phyloP scores from a whole-genome alignment of 2,329 filamentous ascomycete species.

The Pseudogymnoascus sp. region DNA sequence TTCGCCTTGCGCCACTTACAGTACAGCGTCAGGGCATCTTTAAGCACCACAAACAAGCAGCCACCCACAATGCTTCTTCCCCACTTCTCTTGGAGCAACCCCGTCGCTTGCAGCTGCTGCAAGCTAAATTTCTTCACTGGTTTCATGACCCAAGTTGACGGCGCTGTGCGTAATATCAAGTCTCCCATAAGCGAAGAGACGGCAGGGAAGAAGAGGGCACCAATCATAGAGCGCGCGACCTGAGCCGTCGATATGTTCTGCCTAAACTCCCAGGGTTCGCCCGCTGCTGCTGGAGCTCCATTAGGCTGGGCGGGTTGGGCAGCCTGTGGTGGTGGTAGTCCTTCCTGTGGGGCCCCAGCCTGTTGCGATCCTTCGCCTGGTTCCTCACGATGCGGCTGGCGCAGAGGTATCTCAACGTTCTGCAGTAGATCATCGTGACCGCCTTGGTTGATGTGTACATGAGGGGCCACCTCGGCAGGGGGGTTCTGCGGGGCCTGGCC shows the following conservation, averaged over 20 bases:
- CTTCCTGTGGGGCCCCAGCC: not conserved
- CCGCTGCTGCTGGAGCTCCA: not conserved
- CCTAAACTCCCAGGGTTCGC: conserved; percentile 18
- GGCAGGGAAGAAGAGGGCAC: conserved; percentile 71
- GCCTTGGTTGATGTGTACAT: not conserved
- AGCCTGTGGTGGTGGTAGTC: not conserved
- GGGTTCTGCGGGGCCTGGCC: not conserved
- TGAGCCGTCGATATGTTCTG: conserved; percentile 41
- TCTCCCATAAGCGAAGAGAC: conserved; percentile 76
- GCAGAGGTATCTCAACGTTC: not conserved
- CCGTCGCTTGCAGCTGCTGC: conserved; percentile 40
- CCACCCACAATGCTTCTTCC: conserved; percentile 84
- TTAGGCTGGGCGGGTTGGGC: not conserved
- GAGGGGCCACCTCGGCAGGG: not conserved
- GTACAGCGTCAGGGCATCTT: conserved; percentile 57
- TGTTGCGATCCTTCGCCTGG: not conserved
- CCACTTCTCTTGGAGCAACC: conserved; percentile 77
- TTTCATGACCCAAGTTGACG: conserved; percentile 56
- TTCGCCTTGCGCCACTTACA: conserved; percentile 56
- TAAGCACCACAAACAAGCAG: conserved; percentile 78
- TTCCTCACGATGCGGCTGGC: not conserved
- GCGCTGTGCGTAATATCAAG: conserved; percentile 60
- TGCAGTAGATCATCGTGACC: not conserved
- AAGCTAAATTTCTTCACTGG: conserved; percentile 23
- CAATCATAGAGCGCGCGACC: conserved; percentile 54